A percentile compares a stretch with the other conserved stretches of the same genome.
These are phyloP conservation scores for Stagonosporopsis vannaccii DNA, from an alignment of 2,329 filamentous ascomycete species.

Conservation along the genomic window DNA sequence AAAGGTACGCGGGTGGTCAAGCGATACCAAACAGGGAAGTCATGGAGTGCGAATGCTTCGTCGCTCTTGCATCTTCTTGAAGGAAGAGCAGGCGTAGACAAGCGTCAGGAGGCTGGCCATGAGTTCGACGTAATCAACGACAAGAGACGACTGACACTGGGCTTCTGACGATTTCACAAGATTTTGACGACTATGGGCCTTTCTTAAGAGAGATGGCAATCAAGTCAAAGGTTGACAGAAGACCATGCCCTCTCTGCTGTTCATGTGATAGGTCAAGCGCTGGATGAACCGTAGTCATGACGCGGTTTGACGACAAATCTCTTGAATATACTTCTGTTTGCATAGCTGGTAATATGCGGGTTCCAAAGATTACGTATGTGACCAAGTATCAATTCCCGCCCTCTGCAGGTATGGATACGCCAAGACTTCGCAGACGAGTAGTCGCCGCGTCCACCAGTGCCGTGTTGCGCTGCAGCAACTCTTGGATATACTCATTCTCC, in stretches of 20 bases:
- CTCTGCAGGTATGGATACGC: constrained; percentile 33
- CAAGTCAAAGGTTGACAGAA: too few relatives aligned
- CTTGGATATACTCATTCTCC: constrained; percentile 45
- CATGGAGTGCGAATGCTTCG: background rate
- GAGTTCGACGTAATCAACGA: background rate
- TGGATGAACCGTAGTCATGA: background rate
- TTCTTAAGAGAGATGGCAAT: too few relatives aligned
- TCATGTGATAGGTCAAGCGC: background rate
- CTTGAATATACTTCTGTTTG: background rate
- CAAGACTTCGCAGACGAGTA: constrained; percentile 37
- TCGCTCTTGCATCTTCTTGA: background rate
- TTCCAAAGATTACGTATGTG: background rate
- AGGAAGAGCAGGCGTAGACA: too few relatives aligned
- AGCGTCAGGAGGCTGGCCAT: background rate
- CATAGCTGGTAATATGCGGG: background rate
- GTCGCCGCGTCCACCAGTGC: constrained; percentile 45
- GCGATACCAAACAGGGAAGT: background rate
- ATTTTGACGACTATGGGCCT: too few relatives aligned
- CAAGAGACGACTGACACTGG: background rate
- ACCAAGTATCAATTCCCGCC: background rate
- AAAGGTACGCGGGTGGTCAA: background rate
- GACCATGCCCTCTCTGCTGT: too few relatives aligned
- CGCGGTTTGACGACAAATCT: background rate
- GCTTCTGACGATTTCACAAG: background rate
- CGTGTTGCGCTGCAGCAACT: constrained; percentile 42